phyloP scores from a whole-genome alignment of 2,329 filamentous ascomycete genomes.

The Aspergillus quadrilineatus region DNA sequence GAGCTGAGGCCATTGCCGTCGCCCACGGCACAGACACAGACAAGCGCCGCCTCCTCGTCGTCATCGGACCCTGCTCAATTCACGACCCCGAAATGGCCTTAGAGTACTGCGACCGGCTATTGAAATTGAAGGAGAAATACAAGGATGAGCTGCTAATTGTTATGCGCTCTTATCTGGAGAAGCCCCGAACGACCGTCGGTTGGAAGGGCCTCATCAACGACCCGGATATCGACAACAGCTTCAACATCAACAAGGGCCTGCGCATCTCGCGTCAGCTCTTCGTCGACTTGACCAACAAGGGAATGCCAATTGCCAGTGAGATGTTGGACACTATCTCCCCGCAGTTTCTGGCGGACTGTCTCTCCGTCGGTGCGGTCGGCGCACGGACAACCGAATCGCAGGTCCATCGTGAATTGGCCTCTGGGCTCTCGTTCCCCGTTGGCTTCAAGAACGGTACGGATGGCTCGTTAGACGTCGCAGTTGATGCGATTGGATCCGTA shows the following conservation, averaged over 20 bases:
- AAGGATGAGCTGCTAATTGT: constrained; percentile 87
- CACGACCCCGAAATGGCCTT: constrained; percentile 89
- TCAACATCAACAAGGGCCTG: constrained; percentile 98
- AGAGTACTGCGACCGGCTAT: constrained; percentile 84
- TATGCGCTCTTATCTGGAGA: constrained; percentile 98
- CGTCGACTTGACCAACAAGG: constrained; percentile 83
- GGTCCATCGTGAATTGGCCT: constrained; percentile 90
- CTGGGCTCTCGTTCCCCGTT: constrained; percentile 91
- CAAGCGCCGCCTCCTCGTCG: constrained; percentile 65
- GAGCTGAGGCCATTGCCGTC: constrained; percentile 60
- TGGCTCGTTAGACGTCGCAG: constrained; percentile 80
- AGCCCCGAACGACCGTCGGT: constrained; percentile 93
- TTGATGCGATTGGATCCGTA: constrained; percentile 93
- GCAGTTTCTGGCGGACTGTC: constrained; percentile 89
- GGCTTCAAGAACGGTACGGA: constrained; percentile 99
- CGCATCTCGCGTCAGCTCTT: constrained; percentile 85
- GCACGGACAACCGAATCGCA: constrained; percentile 97
- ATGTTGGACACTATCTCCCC: constrained; percentile 98
- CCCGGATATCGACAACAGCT: constrained; percentile 95
- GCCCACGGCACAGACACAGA: constrained; percentile 58
- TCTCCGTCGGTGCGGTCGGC: constrained; percentile 89
- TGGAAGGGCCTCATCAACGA: constrained; percentile 99
- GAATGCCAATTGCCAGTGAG: constrained; percentile 95
- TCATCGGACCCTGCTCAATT: constrained; percentile 94
- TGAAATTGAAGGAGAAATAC: constrained; percentile 82